phyloP scores from a whole-genome alignment of 371 early-diverging fungal species.

The Apophysomyces variabilis region DNA sequence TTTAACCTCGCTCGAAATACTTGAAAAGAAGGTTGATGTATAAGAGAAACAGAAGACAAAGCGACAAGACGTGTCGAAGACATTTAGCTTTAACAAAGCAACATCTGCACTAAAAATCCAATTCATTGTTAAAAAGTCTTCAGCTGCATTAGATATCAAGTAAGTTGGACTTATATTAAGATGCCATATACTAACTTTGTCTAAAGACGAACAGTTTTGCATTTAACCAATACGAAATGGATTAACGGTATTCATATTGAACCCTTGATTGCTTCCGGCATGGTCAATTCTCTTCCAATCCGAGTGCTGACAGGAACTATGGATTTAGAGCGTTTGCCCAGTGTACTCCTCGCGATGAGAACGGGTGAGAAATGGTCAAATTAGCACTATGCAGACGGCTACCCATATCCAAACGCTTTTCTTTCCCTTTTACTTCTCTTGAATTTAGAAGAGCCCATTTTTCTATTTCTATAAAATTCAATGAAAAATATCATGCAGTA shows the following conservation, averaged over 20 bases:
- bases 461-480: too few species aligned
- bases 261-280: neutral
- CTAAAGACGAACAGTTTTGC: neutral
- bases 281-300: neutral
- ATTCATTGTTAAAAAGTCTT: neutral
- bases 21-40: neutral
- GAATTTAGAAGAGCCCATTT: too few species aligned
- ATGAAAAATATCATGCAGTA: too few species aligned
- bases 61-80: neutral
- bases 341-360: neutral
- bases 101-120: neutral
- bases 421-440: too few species aligned
- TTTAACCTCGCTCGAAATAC: neutral
- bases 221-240: neutral
- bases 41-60: neutral
- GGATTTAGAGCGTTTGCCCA: conserved; percentile 9
- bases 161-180: neutral
- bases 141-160: neutral
- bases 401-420: too few species aligned
- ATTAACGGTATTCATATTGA: neutral
- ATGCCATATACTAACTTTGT: neutral
- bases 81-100: neutral
- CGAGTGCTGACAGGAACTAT: conserved; percentile 5
- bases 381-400: neutral
- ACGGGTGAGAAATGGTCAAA: neutral